These are phyloP conservation scores for Fusarium siculi DNA, from an alignment of 2,329 filamentous ascomycete genomes.

Conservation along the genomic window DNA sequence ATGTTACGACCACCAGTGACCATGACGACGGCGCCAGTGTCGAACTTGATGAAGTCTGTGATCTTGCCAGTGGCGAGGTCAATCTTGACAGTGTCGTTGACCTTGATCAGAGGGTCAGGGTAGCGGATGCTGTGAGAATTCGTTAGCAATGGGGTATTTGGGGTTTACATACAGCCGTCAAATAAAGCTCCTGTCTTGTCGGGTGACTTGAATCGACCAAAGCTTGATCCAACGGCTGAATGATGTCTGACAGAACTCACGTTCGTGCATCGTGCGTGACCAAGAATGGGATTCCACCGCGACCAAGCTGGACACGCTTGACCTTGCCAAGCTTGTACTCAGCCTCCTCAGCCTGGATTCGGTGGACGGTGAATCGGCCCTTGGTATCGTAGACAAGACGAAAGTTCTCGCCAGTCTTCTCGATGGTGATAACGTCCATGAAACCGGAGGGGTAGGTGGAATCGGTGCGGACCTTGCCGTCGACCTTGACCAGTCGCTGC, in stretches of 20 bases:
- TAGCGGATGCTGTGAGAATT: conserved; percentile 85
- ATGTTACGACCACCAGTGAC: conserved; percentile 99
- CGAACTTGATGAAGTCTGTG: conserved; percentile 97
- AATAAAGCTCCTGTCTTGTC: conserved; percentile 52
- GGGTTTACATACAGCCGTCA: conserved; percentile 65
- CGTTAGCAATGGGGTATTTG: conserved; percentile 53
- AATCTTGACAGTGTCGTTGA: conserved; percentile 99
- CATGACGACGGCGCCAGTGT: conserved; percentile 98
- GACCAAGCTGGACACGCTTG: conserved; percentile 99
- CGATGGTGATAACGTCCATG: conserved; percentile 99
- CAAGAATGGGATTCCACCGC: conserved; percentile 99
- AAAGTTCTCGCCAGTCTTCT: conserved; percentile 99
- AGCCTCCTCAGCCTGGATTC: conserved; percentile 98
- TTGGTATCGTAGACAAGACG: conserved; percentile 99
- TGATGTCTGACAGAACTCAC: conserved; percentile 98
- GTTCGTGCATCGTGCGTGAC: conserved; percentile 99
- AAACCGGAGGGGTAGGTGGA: conserved; percentile 96
- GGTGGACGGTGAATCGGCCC: conserved; percentile 99
- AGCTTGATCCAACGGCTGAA: conserved; percentile 99
- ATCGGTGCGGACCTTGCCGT: conserved; percentile 99
- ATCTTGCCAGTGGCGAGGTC: conserved; percentile 98
- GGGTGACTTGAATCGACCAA: conserved; percentile 73
- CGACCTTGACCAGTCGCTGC: conserved; percentile 99
- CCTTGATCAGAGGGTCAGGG: conserved; percentile 97
- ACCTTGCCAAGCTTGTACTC: conserved; percentile 99